Conservation (phyloP, 1,284 basidiomycete species). For the Chalciporus sp. region DNA sequence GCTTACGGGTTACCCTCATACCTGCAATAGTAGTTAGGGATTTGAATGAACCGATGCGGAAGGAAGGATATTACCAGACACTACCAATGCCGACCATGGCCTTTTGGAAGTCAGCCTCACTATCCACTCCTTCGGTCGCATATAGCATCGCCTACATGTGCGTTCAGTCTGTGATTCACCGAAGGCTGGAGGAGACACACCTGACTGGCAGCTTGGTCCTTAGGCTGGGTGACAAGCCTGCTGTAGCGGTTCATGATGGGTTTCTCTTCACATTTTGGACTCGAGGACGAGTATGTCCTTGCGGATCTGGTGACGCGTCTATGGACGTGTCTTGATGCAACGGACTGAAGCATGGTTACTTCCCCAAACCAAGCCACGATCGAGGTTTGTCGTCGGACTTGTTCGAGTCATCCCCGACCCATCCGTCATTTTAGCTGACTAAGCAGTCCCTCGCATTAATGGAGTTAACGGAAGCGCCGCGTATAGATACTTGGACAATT, state of each 20-base stretch:
- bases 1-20: conserved; percentile 89
- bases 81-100: conserved; percentile 96
- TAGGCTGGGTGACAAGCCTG: conserved; percentile 81
- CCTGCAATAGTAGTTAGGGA: conserved; percentile 45
- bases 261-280: conserved; percentile 45
- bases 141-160: conserved; percentile 86
- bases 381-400: background rate
- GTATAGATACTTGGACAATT: no score
- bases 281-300: conserved; percentile 45
- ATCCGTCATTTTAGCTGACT: background rate
- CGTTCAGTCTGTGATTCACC: background rate
- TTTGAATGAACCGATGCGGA: conserved; percentile 7
- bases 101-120: conserved; percentile 84
- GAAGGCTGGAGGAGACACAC: conserved; percentile 40
- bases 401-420: background rate
- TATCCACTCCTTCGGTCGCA: conserved; percentile 86
- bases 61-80: conserved; percentile 72
- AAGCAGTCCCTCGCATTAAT: background rate
- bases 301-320: conserved; percentile 24
- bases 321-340: conserved; percentile 17
- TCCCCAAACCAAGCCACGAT: background rate
- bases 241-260: conserved; percentile 84
- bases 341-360: conserved; percentile 26
- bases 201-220: conserved; percentile 93
- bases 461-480: no score